phyloP scores from a whole-genome alignment of 345 rosid species.

The Brassica juncea region DNA sequence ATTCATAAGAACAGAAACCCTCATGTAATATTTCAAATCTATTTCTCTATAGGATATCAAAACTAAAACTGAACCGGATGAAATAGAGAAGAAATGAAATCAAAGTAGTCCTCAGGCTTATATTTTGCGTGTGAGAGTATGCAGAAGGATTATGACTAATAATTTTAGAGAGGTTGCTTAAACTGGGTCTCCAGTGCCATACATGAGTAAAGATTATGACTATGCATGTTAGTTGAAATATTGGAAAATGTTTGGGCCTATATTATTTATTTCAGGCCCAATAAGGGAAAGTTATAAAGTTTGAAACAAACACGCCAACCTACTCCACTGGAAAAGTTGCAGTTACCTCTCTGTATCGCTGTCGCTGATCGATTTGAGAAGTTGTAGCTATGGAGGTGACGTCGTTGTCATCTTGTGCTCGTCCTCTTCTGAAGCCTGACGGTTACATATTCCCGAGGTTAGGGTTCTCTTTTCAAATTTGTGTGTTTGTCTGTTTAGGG shows the following conservation, averaged over 20 bases:
- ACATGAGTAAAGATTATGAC: neutral
- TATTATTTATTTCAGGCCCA: neutral
- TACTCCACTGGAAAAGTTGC: neutral
- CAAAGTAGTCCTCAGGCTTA: neutral
- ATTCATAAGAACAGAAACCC: neutral
- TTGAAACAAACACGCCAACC: neutral
- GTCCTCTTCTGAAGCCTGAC: no score
- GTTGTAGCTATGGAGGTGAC: no score
- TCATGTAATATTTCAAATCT: neutral
- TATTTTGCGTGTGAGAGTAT: no score
- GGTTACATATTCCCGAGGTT: no score
- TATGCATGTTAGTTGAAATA: neutral
- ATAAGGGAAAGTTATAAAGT: neutral
- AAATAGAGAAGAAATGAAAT: neutral
- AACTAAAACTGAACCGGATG: neutral
- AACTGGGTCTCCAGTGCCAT: neutral
- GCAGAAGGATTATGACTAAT: no score
- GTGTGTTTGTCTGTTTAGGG: no score
- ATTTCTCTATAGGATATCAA: neutral
- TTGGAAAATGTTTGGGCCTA: neutral
- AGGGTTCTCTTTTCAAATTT: no score
- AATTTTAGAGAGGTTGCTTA: neutral
- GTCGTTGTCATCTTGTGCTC: no score
- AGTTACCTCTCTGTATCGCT: neutral
- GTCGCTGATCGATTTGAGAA: no score